Evolutionary conservation across 1,284 basidiomycete genomes (phyloP), one percentile per base, ranked within the genome.

Genomic region (Fomitiporia mediterranea): DNA sequence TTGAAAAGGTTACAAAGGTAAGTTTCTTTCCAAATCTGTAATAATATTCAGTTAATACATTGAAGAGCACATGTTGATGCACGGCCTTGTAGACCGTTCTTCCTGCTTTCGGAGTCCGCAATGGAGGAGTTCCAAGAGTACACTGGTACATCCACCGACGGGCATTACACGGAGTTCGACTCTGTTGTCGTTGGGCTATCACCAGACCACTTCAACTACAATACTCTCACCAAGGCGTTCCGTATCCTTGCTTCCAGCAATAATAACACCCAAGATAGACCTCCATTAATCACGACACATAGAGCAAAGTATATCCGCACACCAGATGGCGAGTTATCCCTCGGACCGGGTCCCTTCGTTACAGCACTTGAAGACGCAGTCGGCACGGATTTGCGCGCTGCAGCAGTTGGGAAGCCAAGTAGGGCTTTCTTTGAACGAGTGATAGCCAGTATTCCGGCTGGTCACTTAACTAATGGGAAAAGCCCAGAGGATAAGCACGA

Each of bases 271-370:
- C 48, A 42, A 40, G n/a, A 44, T 2, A 13, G 32, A 6, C 38
- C 50, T 40, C 72, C 71, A 1, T 71, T 86, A 30, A 76, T 86
- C 25, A 80, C 82, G 0, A 79, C 82, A 0, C 84, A 83, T 67
- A 74, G 77, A 54, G 80, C 80, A 11, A 73, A 74, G 40, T 81
- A 79, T 61, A 67, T 80, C 23, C 67, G 69, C 1, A 60, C 63
- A 4, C 63, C 74, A 27, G 75, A 79, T 32, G 76, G 73, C 0
- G 71, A 71, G 2, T 72, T 88, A 3, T 83, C 81, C 0, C 72
- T 89, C 11, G 87, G 86, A 1, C 82, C 83, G 0, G 86, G 86
- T 0, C 82, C 85, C 0, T 90, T 89, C 62, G 78, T 90, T 3
- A 65, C 71, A 1, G 84, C 82, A 0, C 72, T 90, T 4, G 86